Conservation (phyloP, 768 basidiomycete species). For the Phlebiopsis gigantea region DNA sequence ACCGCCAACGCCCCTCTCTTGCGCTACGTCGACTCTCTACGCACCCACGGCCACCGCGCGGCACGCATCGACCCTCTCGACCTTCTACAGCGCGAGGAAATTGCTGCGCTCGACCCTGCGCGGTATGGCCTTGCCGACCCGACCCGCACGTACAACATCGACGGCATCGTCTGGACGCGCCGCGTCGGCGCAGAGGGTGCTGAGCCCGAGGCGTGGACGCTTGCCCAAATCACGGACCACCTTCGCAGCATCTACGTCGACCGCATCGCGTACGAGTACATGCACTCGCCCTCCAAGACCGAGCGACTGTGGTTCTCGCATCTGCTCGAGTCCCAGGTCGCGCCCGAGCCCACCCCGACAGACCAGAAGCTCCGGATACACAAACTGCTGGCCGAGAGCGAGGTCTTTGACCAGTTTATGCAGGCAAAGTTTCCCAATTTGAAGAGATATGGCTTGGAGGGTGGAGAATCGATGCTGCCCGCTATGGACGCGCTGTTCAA, state of each 20-base stretch:
- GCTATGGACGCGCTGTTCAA: constrained; percentile 76
- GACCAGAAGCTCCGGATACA: constrained; percentile 55
- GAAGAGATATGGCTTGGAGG: constrained; percentile 86
- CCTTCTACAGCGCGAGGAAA: constrained; percentile 76
- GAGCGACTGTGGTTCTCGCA: constrained; percentile 89
- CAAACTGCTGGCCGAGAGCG: constrained; percentile 64
- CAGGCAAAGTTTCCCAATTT: constrained; percentile 87
- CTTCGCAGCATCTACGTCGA: constrained; percentile 75
- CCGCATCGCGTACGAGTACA: constrained; percentile 86
- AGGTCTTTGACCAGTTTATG: constrained; percentile 80
- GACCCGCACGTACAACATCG: constrained; percentile 61
- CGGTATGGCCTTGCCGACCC: constrained; percentile 67
- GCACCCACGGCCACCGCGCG: constrained; percentile 81
- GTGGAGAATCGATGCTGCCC: constrained; percentile 91
- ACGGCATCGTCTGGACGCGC: constrained; percentile 80
- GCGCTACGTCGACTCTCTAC: constrained; percentile 84
- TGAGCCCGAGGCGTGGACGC: constrained; percentile 52
- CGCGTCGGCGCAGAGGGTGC: constrained; percentile 30
- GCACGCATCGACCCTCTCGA: constrained; percentile 86
- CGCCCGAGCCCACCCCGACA: constrained; percentile 15
- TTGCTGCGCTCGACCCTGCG: constrained; percentile 68
- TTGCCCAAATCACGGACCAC: constrained; percentile 66
- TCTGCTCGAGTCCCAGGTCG: constrained; percentile 62
- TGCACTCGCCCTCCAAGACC: constrained; percentile 83
- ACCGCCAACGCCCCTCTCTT: constrained; percentile 69